These are phyloP conservation scores for Erodium trifolium DNA, from an alignment of 441 rosid genomes.

Conservation along the genomic window DNA sequence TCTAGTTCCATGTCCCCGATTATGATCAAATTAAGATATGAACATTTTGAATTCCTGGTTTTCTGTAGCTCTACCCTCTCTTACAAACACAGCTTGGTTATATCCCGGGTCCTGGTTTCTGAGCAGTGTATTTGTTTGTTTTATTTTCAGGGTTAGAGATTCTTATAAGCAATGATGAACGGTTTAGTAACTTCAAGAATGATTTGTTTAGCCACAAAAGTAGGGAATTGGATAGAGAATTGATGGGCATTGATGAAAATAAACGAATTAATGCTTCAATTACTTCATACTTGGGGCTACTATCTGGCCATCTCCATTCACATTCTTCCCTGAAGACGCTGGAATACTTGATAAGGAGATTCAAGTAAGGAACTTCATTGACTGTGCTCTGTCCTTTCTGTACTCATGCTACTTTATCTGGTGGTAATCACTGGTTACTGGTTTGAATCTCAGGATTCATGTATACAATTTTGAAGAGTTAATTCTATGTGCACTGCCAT, in stretches of 20 bases:
- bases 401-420: neutral
- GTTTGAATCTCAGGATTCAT: slow-evolving; percentile 57
- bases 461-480: slow-evolving; percentile 70
- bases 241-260: slow-evolving; percentile 57
- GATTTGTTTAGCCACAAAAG: slow-evolving; percentile 75
- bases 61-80: neutral
- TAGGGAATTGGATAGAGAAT: slow-evolving; percentile 76
- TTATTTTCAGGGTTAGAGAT: slow-evolving; percentile 70
- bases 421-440: slow-evolving; percentile 10
- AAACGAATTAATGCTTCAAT: slow-evolving; percentile 48
- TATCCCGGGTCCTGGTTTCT: neutral
- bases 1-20: neutral
- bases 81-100: neutral
- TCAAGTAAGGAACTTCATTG: slow-evolving; percentile 45
- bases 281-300: slow-evolving; percentile 51
- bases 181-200: slow-evolving; percentile 52
- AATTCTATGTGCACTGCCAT: slow-evolving; percentile 74
- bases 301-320: slow-evolving; percentile 64
- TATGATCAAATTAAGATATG: neutral
- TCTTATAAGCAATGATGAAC: slow-evolving; percentile 52
- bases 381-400: neutral
- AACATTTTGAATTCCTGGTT: neutral
- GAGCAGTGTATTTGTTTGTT: neutral
- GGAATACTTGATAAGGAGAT: slow-evolving; percentile 91
- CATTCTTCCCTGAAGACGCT: slow-evolving; percentile 63